These are phyloP conservation scores for Zostera marina DNA, from an alignment of 116 monocot species.

Conservation along the genomic window DNA sequence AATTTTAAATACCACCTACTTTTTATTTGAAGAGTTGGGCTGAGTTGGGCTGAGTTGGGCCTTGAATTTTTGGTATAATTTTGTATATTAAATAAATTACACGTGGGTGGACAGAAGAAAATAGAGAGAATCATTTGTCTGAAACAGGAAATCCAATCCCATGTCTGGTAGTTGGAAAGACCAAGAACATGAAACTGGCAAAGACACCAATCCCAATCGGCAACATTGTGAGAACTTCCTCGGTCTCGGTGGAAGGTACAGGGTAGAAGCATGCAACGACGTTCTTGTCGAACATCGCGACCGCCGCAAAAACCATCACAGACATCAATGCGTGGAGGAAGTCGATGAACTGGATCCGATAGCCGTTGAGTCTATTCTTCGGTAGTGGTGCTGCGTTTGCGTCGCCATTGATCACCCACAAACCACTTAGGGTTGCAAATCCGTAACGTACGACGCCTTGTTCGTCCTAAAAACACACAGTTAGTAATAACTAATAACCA, in stretches of 20 bases:
- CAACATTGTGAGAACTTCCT: slow-evolving; percentile 25
- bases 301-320: slow-evolving; percentile 36
- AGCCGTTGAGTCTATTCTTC: slow-evolving; percentile 7
- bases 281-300: slow-evolving; percentile 44
- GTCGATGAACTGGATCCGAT: slow-evolving; percentile 31
- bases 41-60: too few relatives aligned
- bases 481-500: too few relatives aligned
- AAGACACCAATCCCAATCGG: slow-evolving; percentile 47
- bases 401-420: slow-evolving; percentile 49
- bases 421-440: slow-evolving; percentile 36
- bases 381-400: slow-evolving; percentile 6
- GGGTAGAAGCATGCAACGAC: slow-evolving; percentile 50
- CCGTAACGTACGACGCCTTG: slow-evolving; percentile 36
- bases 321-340: slow-evolving; percentile 51
- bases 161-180: slow-evolving; percentile 53
- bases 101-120: too few relatives aligned
- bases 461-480: too few relatives aligned
- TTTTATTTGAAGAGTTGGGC: too few relatives aligned
- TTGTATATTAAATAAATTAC: too few relatives aligned
- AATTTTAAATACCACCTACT: too few relatives aligned
- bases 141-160: slow-evolving; percentile 47
- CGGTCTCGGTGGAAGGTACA: slow-evolving; percentile 11
- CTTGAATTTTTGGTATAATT: too few relatives aligned
- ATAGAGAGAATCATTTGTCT: not conserved
- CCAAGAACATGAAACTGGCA: slow-evolving; percentile 35